phyloP scores from a whole-genome alignment of 2,329 filamentous ascomycete species.

The Diaporthe caulivora region DNA sequence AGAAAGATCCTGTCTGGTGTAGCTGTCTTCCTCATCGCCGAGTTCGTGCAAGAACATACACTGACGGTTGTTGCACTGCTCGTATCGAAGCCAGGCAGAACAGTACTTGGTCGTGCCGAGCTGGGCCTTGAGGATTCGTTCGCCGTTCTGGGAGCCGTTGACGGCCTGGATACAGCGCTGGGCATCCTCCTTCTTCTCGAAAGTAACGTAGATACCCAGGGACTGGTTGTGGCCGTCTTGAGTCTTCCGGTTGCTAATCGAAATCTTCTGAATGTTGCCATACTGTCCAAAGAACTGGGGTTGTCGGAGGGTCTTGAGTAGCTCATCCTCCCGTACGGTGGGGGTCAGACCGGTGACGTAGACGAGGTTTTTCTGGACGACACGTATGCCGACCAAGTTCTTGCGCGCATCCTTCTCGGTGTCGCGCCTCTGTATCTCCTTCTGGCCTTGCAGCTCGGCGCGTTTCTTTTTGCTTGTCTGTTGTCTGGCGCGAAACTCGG shows the following conservation, averaged over 20 bases:
- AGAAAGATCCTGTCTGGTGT: slow-evolving; percentile 92
- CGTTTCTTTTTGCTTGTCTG: slow-evolving; percentile 95
- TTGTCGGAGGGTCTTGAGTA: slow-evolving; percentile 90
- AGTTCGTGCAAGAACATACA: slow-evolving; percentile 99
- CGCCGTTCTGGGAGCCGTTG: slow-evolving; percentile 91
- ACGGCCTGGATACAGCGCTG: slow-evolving; percentile 91
- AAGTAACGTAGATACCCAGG: slow-evolving; percentile 98
- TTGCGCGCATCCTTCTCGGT: slow-evolving; percentile 96
- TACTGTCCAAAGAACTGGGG: slow-evolving; percentile 98
- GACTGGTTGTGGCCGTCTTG: slow-evolving; percentile 83
- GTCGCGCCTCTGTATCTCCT: slow-evolving; percentile 95
- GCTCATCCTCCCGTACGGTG: slow-evolving; percentile 89
- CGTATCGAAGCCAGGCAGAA: slow-evolving; percentile 94
- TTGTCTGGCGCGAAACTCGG: slow-evolving; percentile 81
- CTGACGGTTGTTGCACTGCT: slow-evolving; percentile 93
- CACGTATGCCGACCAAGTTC: slow-evolving; percentile 92
- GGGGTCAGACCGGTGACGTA: slow-evolving; percentile 97
- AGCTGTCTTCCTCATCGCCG: slow-evolving; percentile 98
- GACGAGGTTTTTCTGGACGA: slow-evolving; percentile 98
- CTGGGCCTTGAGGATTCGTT: slow-evolving; percentile 83
- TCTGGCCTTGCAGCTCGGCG: slow-evolving; percentile 84
- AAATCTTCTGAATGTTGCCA: slow-evolving; percentile 98
- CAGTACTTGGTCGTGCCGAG: slow-evolving; percentile 97
- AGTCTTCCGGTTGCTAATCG: slow-evolving; percentile 94
- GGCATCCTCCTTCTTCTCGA: slow-evolving; percentile 91